These are phyloP conservation scores for Croton laevigatus DNA, from an alignment of 441 rosid species.

Conservation along the genomic window DNA sequence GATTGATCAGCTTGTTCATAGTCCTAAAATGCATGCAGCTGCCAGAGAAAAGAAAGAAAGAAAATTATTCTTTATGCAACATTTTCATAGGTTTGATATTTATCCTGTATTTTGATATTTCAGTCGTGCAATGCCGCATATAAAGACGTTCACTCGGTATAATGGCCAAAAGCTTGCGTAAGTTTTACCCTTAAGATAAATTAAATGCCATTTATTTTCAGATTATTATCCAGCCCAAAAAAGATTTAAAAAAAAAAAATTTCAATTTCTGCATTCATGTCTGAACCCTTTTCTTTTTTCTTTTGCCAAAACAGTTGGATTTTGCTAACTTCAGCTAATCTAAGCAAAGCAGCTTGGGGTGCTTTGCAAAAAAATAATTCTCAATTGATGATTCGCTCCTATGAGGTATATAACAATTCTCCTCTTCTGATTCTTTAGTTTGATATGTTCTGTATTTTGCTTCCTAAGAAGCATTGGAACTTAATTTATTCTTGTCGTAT, in stretches of 20 bases:
- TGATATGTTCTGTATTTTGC: background rate
- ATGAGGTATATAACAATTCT: slow-evolving; percentile 51
- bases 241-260: background rate
- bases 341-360: slow-evolving; percentile 99
- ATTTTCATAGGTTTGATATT: slow-evolving; percentile 9
- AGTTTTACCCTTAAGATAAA: slow-evolving; percentile 22
- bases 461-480: background rate
- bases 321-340: slow-evolving; percentile 84
- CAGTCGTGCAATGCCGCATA: slow-evolving; percentile 95
- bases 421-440: background rate
- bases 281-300: slow-evolving; percentile 12
- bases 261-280: background rate
- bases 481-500: background rate
- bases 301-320: slow-evolving; percentile 56
- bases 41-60: too few species aligned
- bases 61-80: background rate
- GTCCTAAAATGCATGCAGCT: too few species aligned
- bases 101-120: slow-evolving; percentile 23
- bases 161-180: slow-evolving; percentile 84
- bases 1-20: too few species aligned
- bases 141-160: slow-evolving; percentile 85
- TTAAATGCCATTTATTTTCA: background rate
- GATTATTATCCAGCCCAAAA: background rate
- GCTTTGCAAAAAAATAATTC: slow-evolving; percentile 90
- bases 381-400: slow-evolving; percentile 93